Conservation (phyloP, 164 flowering plant species). For the Aristolochia fimbriata region DNA sequence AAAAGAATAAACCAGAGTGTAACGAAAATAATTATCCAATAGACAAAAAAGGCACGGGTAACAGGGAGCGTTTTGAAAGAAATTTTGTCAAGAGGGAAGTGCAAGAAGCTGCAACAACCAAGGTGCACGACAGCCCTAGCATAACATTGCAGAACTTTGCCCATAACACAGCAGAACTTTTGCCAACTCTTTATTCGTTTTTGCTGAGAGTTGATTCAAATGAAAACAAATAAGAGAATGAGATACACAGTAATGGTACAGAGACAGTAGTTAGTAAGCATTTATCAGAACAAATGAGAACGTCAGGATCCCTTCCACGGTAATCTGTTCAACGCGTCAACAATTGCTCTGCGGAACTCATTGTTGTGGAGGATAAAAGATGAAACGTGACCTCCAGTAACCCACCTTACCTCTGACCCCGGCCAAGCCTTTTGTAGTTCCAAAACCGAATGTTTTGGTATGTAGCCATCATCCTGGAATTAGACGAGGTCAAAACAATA, state of each 20-base stretch:
- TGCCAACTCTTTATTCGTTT: too few relatives aligned
- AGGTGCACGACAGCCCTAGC: too few relatives aligned
- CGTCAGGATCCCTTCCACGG: conserved; percentile 48
- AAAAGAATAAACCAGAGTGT: background rate
- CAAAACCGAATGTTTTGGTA: conserved; percentile 84
- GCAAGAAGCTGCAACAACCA: too few relatives aligned
- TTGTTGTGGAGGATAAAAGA: conserved; percentile 85
- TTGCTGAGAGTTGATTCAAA: too few relatives aligned
- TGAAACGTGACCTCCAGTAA: conserved; percentile 94
- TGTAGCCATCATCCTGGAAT: conserved; percentile 92
- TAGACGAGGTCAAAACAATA: background rate
- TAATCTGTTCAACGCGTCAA: conserved; percentile 71
- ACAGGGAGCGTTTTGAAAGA: too few relatives aligned
- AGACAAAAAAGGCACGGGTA: background rate
- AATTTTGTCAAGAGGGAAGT: too few relatives aligned
- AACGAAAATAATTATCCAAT: background rate
- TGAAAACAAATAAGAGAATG: too few relatives aligned
- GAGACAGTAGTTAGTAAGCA: background rate
- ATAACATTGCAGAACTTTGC: too few relatives aligned
- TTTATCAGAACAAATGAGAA: conserved; percentile 14
- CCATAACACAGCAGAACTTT: too few relatives aligned
- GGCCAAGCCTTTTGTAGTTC: conserved; percentile 98
- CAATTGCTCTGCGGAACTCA: conserved; percentile 77
- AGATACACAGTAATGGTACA: too few relatives aligned
- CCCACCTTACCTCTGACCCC: conserved; percentile 99